A percentile compares a stretch with the other conserved stretches of the same genome.
These are phyloP conservation scores for Cryphonectria nitschkei DNA, from an alignment of 2,329 filamentous ascomycete genomes.

Conservation along the genomic window DNA sequence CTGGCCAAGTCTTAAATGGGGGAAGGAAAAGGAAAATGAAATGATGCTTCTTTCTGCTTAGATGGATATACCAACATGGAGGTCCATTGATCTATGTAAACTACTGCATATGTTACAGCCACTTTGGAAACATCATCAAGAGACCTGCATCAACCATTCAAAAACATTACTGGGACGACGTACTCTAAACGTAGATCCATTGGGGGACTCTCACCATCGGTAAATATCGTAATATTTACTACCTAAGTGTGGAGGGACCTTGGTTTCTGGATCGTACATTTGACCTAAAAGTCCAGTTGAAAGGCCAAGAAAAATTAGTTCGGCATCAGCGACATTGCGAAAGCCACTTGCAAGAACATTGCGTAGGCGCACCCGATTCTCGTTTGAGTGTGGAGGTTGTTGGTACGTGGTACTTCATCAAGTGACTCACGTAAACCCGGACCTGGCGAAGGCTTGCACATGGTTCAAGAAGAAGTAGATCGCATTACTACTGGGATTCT, in stretches of 20 bases:
- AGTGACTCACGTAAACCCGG: too few relatives aligned
- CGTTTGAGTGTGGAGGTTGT: background rate
- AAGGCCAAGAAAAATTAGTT: background rate
- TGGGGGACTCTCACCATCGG: too few relatives aligned
- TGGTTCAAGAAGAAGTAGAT: background rate
- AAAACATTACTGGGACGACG: background rate
- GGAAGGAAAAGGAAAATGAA: background rate
- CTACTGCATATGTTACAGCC: background rate
- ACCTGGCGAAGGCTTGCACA: background rate
- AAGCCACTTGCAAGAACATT: background rate
- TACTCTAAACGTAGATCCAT: background rate
- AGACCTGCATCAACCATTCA: background rate
- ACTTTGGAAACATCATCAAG: background rate
- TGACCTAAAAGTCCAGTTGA: background rate
- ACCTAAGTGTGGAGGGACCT: too few relatives aligned
- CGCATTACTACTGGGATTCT: background rate
- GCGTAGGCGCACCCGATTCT: background rate
- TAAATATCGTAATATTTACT: too few relatives aligned
- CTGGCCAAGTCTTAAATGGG: slow-evolving; percentile 40
- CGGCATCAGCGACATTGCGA: background rate
- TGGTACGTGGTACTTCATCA: background rate
- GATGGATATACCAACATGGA: background rate
- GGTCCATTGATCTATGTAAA: background rate
- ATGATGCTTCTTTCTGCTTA: background rate
- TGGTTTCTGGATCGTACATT: too few relatives aligned